Evolutionary conservation across 179 eudicot genomes (phyloP), one percentile per base, ranked within the genome.

Genomic region (Pouteria campechiana): DNA sequence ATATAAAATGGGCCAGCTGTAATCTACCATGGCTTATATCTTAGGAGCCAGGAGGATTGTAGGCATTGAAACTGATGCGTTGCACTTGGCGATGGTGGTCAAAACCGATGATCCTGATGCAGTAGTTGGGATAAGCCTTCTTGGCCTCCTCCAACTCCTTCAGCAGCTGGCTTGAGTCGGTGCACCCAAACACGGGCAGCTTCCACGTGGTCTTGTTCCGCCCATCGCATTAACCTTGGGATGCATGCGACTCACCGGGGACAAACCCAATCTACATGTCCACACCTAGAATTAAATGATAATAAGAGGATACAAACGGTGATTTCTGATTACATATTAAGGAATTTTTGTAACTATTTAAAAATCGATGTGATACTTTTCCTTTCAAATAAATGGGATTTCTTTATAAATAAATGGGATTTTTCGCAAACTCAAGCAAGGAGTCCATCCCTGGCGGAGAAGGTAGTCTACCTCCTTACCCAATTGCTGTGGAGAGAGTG

Each of bases 121-220:
- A 68, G n/a, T 68, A 32, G 3, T 51, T 7, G 0, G 71, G 65
- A 68, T 68, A 72, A 2, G 32, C 50, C 55, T 60, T 60, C 46
- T 20, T 24, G 49, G 18, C 23, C 52, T 60, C 67, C 13, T 46
- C 48, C 2, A 67, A 33, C 67, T 57, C 68, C 8, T 53, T 46
- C 18, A 52, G 3, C 29, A 67, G 63, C 23, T 69, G 72, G n/a
- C 29, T 2, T 2, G 69, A 33, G 59, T 73, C 76, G 0, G 55
- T 74, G 73, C 73, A 65, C 12, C 80, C 76, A 31, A 34, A 74
- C 76, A 74, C 65, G 44, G 76, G 80, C 30, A 65, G 41, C 67
- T 69, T 74, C 80, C 80, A 74, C 80, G 70, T 74, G 8, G 62
- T 50, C 69, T 72, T 65, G 59, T 57, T 56, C 0, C 76, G 51